A percentile compares a stretch with the other conserved stretches of the same genome.
Conservation (phyloP, 768 basidiomycete species). For the Leccinum uliginosum region DNA sequence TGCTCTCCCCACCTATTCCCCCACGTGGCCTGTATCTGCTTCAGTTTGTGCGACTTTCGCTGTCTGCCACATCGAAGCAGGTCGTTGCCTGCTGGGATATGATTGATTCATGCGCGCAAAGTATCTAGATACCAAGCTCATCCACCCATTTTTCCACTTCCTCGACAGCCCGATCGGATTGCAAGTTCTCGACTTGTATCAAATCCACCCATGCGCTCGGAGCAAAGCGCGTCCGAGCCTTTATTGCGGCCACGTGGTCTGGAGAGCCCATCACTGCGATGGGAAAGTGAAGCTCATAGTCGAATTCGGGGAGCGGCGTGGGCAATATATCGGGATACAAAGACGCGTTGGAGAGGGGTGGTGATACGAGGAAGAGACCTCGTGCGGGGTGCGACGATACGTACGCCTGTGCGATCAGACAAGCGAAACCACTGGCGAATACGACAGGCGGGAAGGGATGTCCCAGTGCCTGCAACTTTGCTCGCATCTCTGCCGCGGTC, state of each 20-base stretch:
- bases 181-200: constrained; percentile 32
- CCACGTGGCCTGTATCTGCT: background rate
- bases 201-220: constrained; percentile 37
- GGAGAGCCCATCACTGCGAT: constrained; percentile 46
- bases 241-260: constrained; percentile 32
- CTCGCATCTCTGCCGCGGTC: constrained; percentile 35
- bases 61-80: background rate
- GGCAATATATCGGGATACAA: constrained; percentile 31
- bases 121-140: constrained; percentile 43
- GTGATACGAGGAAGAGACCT: constrained; percentile 59
- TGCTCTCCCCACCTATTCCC: background rate
- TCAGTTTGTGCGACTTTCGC: background rate
- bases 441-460: constrained; percentile 58
- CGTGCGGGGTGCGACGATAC: constrained; percentile 63
- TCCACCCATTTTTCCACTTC: constrained; percentile 54
- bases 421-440: constrained; percentile 43
- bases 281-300: constrained; percentile 60
- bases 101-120: background rate
- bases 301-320: constrained; percentile 44
- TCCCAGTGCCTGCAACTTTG: constrained; percentile 38
- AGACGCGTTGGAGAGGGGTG: constrained; percentile 40
- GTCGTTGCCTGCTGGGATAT: background rate
- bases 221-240: constrained; percentile 38
- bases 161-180: constrained; percentile 35
- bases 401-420: constrained; percentile 62